Evolutionary conservation across 805 yeast genomes (phyloP).

Genomic region (Myxozyma neotropica): DNA sequence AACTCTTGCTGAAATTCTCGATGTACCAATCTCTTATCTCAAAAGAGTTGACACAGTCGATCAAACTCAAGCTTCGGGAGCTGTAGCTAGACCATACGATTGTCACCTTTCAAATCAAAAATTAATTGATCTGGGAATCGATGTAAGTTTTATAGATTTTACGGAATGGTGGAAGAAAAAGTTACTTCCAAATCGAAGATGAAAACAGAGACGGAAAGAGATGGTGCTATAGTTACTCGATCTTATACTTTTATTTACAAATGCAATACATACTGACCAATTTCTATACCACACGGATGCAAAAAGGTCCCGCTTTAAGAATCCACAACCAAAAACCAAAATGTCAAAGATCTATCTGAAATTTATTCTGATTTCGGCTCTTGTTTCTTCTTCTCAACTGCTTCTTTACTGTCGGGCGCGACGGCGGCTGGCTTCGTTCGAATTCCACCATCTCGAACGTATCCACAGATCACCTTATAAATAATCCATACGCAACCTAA

Average conservation of each 20-base stretch:
- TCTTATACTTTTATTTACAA: background rate
- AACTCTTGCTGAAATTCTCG: slow-evolving; percentile 29
- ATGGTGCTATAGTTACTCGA: no score
- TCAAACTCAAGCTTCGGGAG: background rate
- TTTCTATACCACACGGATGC: no score
- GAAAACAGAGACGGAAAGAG: no score
- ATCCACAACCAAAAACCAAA: background rate
- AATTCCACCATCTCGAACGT: slow-evolving; percentile 30
- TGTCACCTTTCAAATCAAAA: slow-evolving; percentile 22
- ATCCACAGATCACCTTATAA: slow-evolving; percentile 16
- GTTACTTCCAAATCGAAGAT: slow-evolving; percentile 23
- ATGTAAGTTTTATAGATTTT: slow-evolving; percentile 24
- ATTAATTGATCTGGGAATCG: slow-evolving; percentile 23
- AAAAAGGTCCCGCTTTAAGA: no score
- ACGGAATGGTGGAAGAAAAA: slow-evolving; percentile 27
- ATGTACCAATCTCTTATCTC: slow-evolving; percentile 22
- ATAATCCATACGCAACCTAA: slow-evolving; percentile 34
- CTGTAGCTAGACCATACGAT: slow-evolving; percentile 22
- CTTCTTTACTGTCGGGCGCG: slow-evolving; percentile 5
- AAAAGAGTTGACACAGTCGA: slow-evolving; percentile 5
- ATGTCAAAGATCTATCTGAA: no score
- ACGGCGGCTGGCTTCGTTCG: slow-evolving; percentile 13
- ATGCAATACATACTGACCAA: background rate
- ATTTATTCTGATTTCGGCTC: slow-evolving; percentile 24
- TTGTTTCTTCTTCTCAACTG: slow-evolving; percentile 20